Evolutionary conservation across 2,329 filamentous ascomycete species (phyloP).

Genomic region (Clarireedia homoeocarpa): DNA sequence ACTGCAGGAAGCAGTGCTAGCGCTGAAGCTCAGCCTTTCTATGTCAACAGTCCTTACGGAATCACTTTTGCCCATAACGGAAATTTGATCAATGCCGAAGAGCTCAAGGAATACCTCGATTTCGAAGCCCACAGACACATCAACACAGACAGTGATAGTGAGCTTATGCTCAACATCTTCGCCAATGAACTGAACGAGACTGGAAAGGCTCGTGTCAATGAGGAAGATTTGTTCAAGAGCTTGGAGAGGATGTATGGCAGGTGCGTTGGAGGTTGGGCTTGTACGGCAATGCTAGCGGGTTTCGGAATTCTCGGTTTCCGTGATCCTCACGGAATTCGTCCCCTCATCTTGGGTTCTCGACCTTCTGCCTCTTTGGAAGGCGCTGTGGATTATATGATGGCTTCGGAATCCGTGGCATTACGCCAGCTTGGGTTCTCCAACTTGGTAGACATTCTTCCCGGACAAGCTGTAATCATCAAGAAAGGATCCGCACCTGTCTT

Average conservation of each 20-base stretch:
- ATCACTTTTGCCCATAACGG: constrained; percentile 80
- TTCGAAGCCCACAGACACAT: constrained; percentile 31
- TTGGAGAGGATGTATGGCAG: constrained; percentile 64
- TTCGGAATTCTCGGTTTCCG: constrained; percentile 76
- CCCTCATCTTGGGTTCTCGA: constrained; percentile 70
- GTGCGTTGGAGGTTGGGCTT: constrained; percentile 71
- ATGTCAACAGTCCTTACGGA: constrained; percentile 80
- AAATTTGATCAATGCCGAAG: constrained; percentile 73
- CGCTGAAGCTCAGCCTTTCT: constrained; percentile 87
- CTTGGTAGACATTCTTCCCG: constrained; percentile 71
- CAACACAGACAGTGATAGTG: constrained; percentile 85
- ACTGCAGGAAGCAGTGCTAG: constrained; percentile 79
- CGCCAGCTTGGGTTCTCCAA: constrained; percentile 72
- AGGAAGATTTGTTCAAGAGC: constrained; percentile 67
- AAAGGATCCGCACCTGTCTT: constrained; percentile 71
- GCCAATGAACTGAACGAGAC: constrained; percentile 75
- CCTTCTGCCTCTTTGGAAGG: constrained; percentile 53
- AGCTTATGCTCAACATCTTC: constrained; percentile 83
- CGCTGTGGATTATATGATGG: constrained; percentile 80
- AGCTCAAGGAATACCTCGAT: constrained; percentile 49
- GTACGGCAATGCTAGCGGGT: constrained; percentile 73
- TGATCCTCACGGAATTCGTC: constrained; percentile 75
- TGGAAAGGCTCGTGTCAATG: constrained; percentile 72
- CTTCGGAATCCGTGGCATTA: constrained; percentile 80
- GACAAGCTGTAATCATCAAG: constrained; percentile 77